Percentiles rank a stretch among this genome's conserved stretches.
These are phyloP conservation scores for Leccinum disarticulatum DNA, from an alignment of 768 basidiomycete genomes.

Conservation along the genomic window DNA sequence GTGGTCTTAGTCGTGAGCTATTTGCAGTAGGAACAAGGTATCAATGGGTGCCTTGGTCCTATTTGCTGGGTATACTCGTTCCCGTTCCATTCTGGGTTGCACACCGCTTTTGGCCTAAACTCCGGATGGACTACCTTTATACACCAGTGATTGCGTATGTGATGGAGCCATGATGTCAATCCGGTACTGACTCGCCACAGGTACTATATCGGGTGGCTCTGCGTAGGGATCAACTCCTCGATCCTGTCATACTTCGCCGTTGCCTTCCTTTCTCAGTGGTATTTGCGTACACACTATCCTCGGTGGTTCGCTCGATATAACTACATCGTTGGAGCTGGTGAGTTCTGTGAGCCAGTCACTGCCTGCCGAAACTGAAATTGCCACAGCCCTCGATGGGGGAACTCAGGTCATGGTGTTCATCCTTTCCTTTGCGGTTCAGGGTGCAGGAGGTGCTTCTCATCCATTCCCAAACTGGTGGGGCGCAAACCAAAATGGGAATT, in stretches of 20 bases:
- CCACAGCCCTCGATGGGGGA: slow-evolving; percentile 37
- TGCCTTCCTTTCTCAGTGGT: slow-evolving; percentile 59
- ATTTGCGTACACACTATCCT: slow-evolving; percentile 56
- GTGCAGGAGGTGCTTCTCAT: slow-evolving; percentile 48
- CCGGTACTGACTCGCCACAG: slow-evolving; percentile 15
- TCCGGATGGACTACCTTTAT: slow-evolving; percentile 31
- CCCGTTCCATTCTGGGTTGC: slow-evolving; percentile 44
- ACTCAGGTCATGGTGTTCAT: slow-evolving; percentile 56
- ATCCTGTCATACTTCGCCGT: slow-evolving; percentile 48
- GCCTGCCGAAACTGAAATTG: neutral
- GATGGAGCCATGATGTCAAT: neutral
- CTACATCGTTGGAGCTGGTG: slow-evolving; percentile 62
- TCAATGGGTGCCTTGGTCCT: slow-evolving; percentile 44
- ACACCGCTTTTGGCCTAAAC: slow-evolving; percentile 37
- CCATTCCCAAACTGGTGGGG: slow-evolving; percentile 60
- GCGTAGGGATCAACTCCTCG: slow-evolving; percentile 55
- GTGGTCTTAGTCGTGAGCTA: slow-evolving; percentile 39
- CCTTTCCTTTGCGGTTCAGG: slow-evolving; percentile 50
- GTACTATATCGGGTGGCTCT: slow-evolving; percentile 44
- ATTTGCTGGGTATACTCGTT: slow-evolving; percentile 33
- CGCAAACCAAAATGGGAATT: slow-evolving; percentile 51
- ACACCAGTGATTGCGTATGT: slow-evolving; percentile 33
- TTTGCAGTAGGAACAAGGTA: slow-evolving; percentile 32
- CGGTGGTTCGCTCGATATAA: slow-evolving; percentile 70
- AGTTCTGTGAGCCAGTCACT: slow-evolving; percentile 5